These are phyloP conservation scores for Paramyrothecium sp. DNA, from an alignment of 2,329 filamentous ascomycete genomes.

Conservation along the genomic window DNA sequence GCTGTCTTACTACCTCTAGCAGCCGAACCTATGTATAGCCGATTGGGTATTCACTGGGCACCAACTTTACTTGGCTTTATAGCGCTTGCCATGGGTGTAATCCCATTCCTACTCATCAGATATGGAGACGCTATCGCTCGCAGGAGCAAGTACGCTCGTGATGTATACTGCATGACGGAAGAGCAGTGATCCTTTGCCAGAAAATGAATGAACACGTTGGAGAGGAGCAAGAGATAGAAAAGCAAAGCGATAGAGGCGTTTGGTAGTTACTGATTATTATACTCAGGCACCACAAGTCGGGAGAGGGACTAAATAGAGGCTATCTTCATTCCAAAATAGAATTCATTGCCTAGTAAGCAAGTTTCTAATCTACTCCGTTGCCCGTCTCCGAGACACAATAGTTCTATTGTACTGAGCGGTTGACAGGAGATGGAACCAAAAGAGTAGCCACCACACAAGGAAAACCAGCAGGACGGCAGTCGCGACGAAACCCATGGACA, in stretches of 20 bases:
- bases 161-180: not conserved
- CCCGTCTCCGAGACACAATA: too few relatives aligned
- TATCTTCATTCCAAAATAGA: too few relatives aligned
- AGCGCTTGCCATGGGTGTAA: slow-evolving; percentile 25
- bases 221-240: too few relatives aligned
- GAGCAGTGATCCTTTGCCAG: too few relatives aligned
- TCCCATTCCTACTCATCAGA: slow-evolving; percentile 28
- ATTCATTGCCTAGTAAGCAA: too few relatives aligned
- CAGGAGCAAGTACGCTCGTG: slow-evolving; percentile 18
- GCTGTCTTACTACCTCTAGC: slow-evolving; percentile 30
- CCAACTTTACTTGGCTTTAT: slow-evolving; percentile 31
- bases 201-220: too few relatives aligned
- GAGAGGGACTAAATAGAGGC: too few relatives aligned
- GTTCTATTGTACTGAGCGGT: too few relatives aligned
- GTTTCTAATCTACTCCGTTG: too few relatives aligned
- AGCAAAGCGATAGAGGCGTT: too few relatives aligned
- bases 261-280: too few relatives aligned
- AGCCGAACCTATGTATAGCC: slow-evolving; percentile 26
- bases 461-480: not conserved
- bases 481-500: slow-evolving; percentile 3
- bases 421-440: not conserved
- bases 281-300: too few relatives aligned
- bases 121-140: slow-evolving; percentile 26
- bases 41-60: slow-evolving; percentile 32
- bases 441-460: slow-evolving; percentile 5